Evolutionary conservation across 148 eudicot species (phyloP).

Genomic region (Suaeda aralocaspica): DNA sequence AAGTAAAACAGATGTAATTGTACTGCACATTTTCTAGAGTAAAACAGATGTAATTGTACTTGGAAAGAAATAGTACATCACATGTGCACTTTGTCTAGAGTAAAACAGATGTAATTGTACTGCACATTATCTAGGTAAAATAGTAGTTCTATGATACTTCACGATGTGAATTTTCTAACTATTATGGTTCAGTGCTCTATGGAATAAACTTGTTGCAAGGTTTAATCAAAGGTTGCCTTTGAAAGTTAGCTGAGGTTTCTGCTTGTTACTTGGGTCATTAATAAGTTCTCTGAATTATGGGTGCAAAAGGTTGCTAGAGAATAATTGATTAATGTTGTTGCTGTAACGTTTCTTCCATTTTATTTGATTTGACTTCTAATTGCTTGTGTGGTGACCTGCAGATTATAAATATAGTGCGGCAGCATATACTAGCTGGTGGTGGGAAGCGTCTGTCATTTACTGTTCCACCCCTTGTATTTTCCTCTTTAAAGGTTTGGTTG

Average conservation of each 20-base stretch:
- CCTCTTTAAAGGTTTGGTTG: slow-evolving; percentile 72
- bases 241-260: not conserved
- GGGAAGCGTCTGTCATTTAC: slow-evolving; percentile 77
- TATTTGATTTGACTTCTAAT: slow-evolving; percentile 19
- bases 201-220: not conserved
- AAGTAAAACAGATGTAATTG: no score
- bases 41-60: no score
- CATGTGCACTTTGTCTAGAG: no score
- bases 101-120: no score
- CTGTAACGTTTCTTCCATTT: not conserved
- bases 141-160: not conserved
- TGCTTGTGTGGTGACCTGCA: slow-evolving; percentile 37
- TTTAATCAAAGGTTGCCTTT: not conserved
- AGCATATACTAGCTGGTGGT: slow-evolving; percentile 85
- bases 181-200: not conserved
- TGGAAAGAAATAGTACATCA: no score
- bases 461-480: slow-evolving; percentile 81
- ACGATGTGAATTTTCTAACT: not conserved
- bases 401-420: slow-evolving; percentile 75
- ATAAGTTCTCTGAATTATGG: not conserved
- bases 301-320: not conserved
- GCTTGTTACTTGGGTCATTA: not conserved
- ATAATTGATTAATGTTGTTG: slow-evolving; percentile 2
- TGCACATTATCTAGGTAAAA: not conserved
- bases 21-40: no score